Base-by-base conservation (phyloP, 106 monocot genomes). In the Dioscorea zingiberensis region DNA sequence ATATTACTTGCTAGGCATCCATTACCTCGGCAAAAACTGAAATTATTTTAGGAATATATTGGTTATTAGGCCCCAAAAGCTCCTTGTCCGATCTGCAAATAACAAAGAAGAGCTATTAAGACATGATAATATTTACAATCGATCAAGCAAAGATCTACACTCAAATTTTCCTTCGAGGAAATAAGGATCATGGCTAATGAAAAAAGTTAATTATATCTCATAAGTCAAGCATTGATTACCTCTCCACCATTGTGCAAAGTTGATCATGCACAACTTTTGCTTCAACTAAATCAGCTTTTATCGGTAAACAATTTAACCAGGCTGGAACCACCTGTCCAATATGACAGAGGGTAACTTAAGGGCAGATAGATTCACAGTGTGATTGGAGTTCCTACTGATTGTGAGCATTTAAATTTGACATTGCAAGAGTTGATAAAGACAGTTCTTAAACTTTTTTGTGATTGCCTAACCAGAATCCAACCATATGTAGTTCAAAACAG, bases 231-330 rank as follows among this genome's bases (percentile, higher is more conserved):
- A 10, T 38, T 10, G 10, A 22, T 73, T 67, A 95, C 95, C 91
- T 88, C 65, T 95, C 95, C 28, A 91, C 85, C 91, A 95, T 91
- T 17, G 85, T 74, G 73, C 87, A 91, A 32, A 95, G 88, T 28
- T 85, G 95, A 27, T 91, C 88, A 71, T 95, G 95, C n/a, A 95
- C 95, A 69, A 97, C 55, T 76, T 91, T 97, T 65, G 95, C 95
- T 65, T 97, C 91, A 71, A 91, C 85, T 60, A 91, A 44, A 77
- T 95, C 95, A 58, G 70, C 67, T 64, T 83, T 91, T 58, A 95
- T 80, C 12, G 95, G 95, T 68, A 95, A 77, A 70, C 91, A 91
- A 69, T 74, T 76, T 47, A 95, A 70, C 95, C 95, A 95, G 64
- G 80, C 87, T 59, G 95, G 91, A 81, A 95, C 48, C 47, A 95